phyloP scores from a whole-genome alignment of 1,284 basidiomycete genomes.

The Boletus sp. region DNA sequence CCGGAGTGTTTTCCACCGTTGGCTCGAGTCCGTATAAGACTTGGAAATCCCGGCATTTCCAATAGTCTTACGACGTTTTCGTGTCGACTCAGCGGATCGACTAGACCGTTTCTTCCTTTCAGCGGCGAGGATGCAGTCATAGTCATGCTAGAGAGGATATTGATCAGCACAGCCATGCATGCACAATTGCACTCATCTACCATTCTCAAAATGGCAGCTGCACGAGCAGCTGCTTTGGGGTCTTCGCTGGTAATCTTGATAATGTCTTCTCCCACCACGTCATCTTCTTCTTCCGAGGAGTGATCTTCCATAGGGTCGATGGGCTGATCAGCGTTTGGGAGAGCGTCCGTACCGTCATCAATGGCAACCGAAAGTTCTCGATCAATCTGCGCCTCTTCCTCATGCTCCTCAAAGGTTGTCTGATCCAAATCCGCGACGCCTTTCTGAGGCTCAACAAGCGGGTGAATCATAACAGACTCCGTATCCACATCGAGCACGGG shows the following conservation, averaged over 20 bases:
- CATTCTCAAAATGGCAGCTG: constrained; percentile 86
- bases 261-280: constrained; percentile 37
- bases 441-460: not conserved
- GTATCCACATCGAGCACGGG: constrained; percentile 17
- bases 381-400: constrained; percentile 36
- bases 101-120: constrained; percentile 27
- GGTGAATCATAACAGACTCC: constrained; percentile 18
- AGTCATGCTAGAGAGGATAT: constrained; percentile 61
- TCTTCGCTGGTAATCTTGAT: constrained; percentile 80
- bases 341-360: constrained; percentile 20
- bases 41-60: constrained; percentile 26
- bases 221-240: constrained; percentile 78
- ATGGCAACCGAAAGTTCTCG: constrained; percentile 36
- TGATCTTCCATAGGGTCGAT: not conserved
- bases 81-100: constrained; percentile 13
- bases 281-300: constrained; percentile 32
- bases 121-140: constrained; percentile 68
- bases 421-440: constrained; percentile 6
- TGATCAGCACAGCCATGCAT: not conserved
- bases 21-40: constrained; percentile 11
- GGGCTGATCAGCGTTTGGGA: not conserved
- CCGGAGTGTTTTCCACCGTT: constrained; percentile 11
- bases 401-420: constrained; percentile 24
- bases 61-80: constrained; percentile 29
- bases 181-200: constrained; percentile 38